Evolutionary conservation across 129 eudicot species (phyloP).

Genomic region (Arctium lappa): DNA sequence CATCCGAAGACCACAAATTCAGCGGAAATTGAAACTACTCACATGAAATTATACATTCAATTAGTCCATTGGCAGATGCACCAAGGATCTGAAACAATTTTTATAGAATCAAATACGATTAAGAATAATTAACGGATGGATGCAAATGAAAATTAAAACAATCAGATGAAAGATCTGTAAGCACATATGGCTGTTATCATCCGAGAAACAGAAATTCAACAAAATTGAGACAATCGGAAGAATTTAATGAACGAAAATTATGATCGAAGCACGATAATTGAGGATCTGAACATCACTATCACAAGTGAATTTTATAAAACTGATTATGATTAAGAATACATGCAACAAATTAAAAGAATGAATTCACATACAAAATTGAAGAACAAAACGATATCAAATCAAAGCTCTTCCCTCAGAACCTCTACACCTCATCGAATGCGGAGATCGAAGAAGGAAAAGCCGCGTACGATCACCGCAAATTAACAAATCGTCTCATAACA

Average conservation of each 20-base stretch:
- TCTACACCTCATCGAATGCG: not conserved
- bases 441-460: not conserved
- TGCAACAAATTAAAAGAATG: constrained; percentile 20
- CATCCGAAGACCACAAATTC: not conserved
- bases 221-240: not conserved
- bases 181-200: not conserved
- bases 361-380: constrained; percentile 4
- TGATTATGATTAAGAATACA: not conserved
- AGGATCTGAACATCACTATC: not conserved
- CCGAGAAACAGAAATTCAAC: not conserved
- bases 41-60: not conserved
- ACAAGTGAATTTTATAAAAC: not conserved
- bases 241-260: not conserved
- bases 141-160: not conserved
- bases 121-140: not conserved
- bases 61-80: not conserved
- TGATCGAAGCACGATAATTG: not conserved
- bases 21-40: not conserved
- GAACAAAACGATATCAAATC: not conserved
- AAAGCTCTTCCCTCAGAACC: not conserved
- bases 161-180: not conserved
- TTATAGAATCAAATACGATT: not conserved
- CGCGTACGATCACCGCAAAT: not conserved
- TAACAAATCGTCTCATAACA: not conserved
- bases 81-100: not conserved